These are phyloP conservation scores for Neurospora sp. DNA, from an alignment of 495 filamentous ascomycete species.

Conservation along the genomic window DNA sequence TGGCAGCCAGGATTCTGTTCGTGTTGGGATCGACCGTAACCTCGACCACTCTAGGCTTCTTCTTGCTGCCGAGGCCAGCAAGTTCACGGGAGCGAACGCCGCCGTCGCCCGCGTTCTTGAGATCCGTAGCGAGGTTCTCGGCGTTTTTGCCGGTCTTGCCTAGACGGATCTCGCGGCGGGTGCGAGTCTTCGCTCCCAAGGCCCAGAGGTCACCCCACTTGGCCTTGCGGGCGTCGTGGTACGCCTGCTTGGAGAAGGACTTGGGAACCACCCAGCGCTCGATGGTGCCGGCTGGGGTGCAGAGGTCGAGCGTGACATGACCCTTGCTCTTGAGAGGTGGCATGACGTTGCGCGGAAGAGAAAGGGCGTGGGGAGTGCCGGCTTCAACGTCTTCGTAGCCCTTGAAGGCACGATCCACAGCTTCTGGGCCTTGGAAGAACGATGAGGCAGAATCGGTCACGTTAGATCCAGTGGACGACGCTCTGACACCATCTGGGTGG, in stretches of 20 bases:
- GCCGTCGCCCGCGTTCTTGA: conserved; percentile 22
- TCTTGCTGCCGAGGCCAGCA: conserved; percentile 12
- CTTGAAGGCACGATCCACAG: conserved; percentile 26
- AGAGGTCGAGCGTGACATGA: conserved; percentile 83
- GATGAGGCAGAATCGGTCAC: neutral
- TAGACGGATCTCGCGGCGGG: conserved; percentile 48
- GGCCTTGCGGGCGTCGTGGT: conserved; percentile 83
- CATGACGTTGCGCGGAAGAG: conserved; percentile 68
- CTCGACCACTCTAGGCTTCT: conserved; percentile 23
- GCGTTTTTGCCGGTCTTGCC: conserved; percentile 31
- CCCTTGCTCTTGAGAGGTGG: conserved; percentile 77
- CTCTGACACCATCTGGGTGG: conserved; percentile 32
- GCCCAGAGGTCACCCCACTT: conserved; percentile 94
- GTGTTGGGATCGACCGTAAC: conserved; percentile 19
- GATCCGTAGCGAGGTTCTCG: neutral
- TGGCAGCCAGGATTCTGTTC: conserved; percentile 22
- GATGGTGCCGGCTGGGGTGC: conserved; percentile 75
- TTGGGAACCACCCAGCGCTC: conserved; percentile 90
- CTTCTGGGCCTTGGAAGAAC: conserved; percentile 15
- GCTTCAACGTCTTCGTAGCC: conserved; percentile 28
- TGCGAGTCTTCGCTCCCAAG: conserved; percentile 81
- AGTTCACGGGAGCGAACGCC: conserved; percentile 30
- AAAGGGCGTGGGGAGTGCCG: conserved; percentile 44
- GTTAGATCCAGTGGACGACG: conserved; percentile 14
- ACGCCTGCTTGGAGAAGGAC: conserved; percentile 69